Conservation (phyloP, 176 grass and related monocot genomes). For the Pharus latifolius region DNA sequence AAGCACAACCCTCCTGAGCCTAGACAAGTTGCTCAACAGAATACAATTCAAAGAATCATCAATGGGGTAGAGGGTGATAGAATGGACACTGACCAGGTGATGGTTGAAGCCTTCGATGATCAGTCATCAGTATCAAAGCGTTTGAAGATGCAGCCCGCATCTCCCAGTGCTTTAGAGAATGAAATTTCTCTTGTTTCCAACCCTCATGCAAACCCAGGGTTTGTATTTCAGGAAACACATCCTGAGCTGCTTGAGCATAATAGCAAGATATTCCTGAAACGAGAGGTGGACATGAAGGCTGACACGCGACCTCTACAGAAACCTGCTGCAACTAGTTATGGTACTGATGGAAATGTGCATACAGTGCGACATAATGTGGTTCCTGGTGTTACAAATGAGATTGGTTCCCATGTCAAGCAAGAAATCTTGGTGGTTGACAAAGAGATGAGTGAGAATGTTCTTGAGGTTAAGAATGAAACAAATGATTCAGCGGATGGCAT, state of each 20-base stretch:
- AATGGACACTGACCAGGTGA: slow-evolving; percentile 60
- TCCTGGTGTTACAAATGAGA: slow-evolving; percentile 43
- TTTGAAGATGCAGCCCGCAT: slow-evolving; percentile 38
- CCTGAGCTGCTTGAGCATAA: slow-evolving; percentile 50
- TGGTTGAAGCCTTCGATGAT: slow-evolving; percentile 49
- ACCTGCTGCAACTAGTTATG: slow-evolving; percentile 27
- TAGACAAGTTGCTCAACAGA: slow-evolving; percentile 41
- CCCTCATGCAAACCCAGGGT: slow-evolving; percentile 35
- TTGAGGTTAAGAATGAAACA: slow-evolving; percentile 70
- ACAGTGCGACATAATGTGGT: slow-evolving; percentile 28
- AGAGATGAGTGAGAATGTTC: slow-evolving; percentile 29
- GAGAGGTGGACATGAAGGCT: slow-evolving; percentile 51
- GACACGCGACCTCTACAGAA: slow-evolving; percentile 35
- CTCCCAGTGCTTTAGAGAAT: slow-evolving; percentile 28
- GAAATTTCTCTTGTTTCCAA: slow-evolving; percentile 40
- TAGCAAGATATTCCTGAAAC: slow-evolving; percentile 40
- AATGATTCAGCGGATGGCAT: slow-evolving; percentile 46
- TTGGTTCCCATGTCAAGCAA: slow-evolving; percentile 59
- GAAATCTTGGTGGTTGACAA: slow-evolving; percentile 57
- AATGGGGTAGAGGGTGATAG: slow-evolving; percentile 34
- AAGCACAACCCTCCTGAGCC: slow-evolving; percentile 24
- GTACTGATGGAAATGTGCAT: slow-evolving; percentile 38
- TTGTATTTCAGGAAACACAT: slow-evolving; percentile 40
- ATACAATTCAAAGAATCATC: slow-evolving; percentile 27
- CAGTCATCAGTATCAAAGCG: slow-evolving; percentile 58